Evolutionary conservation across 2,329 filamentous ascomycete genomes (phyloP).

Genomic region (Madurella fahalii): DNA sequence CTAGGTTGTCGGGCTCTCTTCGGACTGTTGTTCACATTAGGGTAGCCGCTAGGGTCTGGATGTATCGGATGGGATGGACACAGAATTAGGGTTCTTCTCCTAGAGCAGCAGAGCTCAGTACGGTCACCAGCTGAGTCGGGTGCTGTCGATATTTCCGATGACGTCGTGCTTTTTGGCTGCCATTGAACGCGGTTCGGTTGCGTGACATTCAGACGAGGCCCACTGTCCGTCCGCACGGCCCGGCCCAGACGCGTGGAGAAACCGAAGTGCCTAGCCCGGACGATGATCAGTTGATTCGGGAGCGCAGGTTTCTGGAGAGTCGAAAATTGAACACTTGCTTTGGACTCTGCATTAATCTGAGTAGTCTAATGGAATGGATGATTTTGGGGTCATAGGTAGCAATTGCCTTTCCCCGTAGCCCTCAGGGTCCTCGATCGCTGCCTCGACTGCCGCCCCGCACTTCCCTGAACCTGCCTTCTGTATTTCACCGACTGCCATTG

Average conservation of each 20-base stretch:
- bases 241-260: neutral
- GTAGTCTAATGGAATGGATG: no score
- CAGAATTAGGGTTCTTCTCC: neutral
- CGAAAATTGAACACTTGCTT: neutral
- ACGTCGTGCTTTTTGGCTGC: conserved; percentile 10
- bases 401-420: no score
- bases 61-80: neutral
- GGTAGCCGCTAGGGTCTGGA: neutral
- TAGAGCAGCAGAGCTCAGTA: neutral
- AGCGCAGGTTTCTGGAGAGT: no score
- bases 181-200: conserved; percentile 3
- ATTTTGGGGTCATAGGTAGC: no score
- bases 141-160: conserved; percentile 8
- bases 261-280: conserved; percentile 6
- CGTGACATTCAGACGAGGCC: conserved; percentile 15
- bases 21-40: neutral
- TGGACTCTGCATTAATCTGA: no score
- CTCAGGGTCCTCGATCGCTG: neutral
- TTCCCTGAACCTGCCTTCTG: no score
- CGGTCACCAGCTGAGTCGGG: neutral
- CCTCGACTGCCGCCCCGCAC: neutral
- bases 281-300: neutral
- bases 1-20: no score
- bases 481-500: no score
- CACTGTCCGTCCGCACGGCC: neutral